phyloP scores from a whole-genome alignment of 2,329 filamentous ascomycete species.

The Colletotrichum sublineola region DNA sequence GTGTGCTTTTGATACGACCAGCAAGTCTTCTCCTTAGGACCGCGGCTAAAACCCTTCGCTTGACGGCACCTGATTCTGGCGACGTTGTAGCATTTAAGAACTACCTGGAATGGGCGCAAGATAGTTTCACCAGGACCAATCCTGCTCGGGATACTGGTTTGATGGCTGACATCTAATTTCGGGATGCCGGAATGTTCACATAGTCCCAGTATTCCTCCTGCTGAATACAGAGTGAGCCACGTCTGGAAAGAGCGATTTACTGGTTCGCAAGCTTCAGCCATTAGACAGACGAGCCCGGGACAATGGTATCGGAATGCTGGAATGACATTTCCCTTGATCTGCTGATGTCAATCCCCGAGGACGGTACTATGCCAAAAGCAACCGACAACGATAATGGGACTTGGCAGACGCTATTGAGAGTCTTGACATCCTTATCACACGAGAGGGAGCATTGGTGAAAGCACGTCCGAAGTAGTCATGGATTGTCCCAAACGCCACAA shows the following conservation, averaged over 20 bases:
- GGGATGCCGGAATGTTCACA: too few relatives aligned
- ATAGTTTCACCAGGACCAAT: background rate
- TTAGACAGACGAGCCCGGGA: background rate
- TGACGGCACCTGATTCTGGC: background rate
- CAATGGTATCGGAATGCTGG: too few relatives aligned
- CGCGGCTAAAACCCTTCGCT: too few relatives aligned
- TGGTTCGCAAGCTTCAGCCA: background rate
- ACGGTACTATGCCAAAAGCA: too few relatives aligned
- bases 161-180: background rate
- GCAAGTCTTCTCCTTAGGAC: background rate
- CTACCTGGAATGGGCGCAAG: background rate
- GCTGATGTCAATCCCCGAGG: background rate
- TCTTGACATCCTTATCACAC: too few relatives aligned
- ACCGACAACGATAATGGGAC: background rate
- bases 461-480: conserved; percentile 23
- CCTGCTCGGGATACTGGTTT: background rate
- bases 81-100: background rate
- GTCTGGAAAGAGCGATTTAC: background rate
- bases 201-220: too few relatives aligned
- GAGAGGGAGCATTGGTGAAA: background rate
- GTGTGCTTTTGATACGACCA: background rate
- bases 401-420: background rate
- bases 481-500: conserved; percentile 40
- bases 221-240: background rate
- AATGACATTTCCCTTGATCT: background rate